These are phyloP conservation scores for Singerocomus rubriflavus DNA, from an alignment of 1,284 basidiomycete species.

Conservation along the genomic window DNA sequence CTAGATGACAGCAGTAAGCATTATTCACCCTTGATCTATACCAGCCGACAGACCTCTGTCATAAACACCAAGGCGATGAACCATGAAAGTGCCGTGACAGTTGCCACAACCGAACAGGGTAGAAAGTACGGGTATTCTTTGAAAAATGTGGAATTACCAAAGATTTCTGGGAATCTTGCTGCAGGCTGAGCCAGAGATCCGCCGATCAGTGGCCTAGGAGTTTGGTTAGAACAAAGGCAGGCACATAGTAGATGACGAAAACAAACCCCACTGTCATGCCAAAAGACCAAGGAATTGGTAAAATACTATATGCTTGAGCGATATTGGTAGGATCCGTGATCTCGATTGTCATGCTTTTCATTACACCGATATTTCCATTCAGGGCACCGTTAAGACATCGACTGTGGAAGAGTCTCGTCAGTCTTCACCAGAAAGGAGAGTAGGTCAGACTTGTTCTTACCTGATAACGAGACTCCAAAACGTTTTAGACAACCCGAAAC, in stretches of 20 bases:
- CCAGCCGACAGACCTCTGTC: conserved; percentile 48
- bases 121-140: conserved; percentile 65
- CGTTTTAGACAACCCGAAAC: conserved; percentile 61
- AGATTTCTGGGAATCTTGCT: conserved; percentile 54
- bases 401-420: conserved; percentile 14
- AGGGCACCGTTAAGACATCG: conserved; percentile 39
- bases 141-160: conserved; percentile 49
- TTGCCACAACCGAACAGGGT: conserved; percentile 54
- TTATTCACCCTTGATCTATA: neutral
- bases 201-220: conserved; percentile 55
- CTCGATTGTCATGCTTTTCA: conserved; percentile 40
- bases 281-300: conserved; percentile 46
- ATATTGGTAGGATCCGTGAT: conserved; percentile 39
- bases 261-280: conserved; percentile 43
- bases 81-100: conserved; percentile 45
- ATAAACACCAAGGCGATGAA: conserved; percentile 48
- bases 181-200: conserved; percentile 56
- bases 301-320: conserved; percentile 36
- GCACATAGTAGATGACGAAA: neutral
- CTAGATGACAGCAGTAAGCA: conserved; percentile 14
- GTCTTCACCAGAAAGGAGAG: neutral
- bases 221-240: conserved; percentile 3
- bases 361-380: conserved; percentile 47
- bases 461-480: conserved; percentile 56
- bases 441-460: conserved; percentile 25